Conservation (phyloP, 257 asterid genomes). For the Leonotis leonurus region DNA sequence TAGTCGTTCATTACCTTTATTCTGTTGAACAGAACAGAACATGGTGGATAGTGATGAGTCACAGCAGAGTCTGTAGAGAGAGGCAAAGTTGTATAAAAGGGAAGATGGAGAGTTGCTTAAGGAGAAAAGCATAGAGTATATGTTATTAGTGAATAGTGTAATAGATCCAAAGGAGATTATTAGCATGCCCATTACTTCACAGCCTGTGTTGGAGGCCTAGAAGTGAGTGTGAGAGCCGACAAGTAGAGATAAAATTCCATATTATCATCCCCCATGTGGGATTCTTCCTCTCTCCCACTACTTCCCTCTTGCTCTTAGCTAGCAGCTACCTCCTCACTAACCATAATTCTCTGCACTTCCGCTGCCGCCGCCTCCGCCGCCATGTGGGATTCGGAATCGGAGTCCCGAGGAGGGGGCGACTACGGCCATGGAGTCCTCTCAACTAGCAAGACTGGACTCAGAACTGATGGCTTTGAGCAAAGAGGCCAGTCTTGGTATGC, state of each 20-base stretch:
- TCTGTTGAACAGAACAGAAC: conserved; percentile 13
- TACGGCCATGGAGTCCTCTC: conserved; percentile 60
- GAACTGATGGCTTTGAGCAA: conserved; percentile 82
- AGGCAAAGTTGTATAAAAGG: not conserved
- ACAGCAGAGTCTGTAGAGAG: not conserved
- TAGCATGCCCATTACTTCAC: conserved; percentile 62
- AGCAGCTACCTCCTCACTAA: no score
- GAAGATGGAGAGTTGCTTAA: not conserved
- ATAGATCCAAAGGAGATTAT: conserved; percentile 35
- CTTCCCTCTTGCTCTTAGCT: not conserved
- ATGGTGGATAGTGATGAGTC: conserved; percentile 19
- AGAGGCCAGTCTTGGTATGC: conserved; percentile 85
- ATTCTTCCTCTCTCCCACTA: conserved; percentile 19
- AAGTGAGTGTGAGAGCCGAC: conserved; percentile 46
- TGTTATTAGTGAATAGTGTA: conserved; percentile 17
- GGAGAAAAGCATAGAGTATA: not conserved
- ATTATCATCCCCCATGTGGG: conserved; percentile 62
- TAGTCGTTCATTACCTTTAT: not conserved
- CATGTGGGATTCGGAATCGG: conserved; percentile 92
- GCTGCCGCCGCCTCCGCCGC: not conserved
- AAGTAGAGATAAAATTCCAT: conserved; percentile 53
- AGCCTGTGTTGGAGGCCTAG: conserved; percentile 47
- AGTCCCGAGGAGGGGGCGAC: conserved; percentile 45
- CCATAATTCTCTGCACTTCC: not conserved
- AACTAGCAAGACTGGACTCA: conserved; percentile 43